These are phyloP conservation scores for Neofusicoccum sp. DNA, from an alignment of 2,329 filamentous ascomycete species.

Conservation along the genomic window DNA sequence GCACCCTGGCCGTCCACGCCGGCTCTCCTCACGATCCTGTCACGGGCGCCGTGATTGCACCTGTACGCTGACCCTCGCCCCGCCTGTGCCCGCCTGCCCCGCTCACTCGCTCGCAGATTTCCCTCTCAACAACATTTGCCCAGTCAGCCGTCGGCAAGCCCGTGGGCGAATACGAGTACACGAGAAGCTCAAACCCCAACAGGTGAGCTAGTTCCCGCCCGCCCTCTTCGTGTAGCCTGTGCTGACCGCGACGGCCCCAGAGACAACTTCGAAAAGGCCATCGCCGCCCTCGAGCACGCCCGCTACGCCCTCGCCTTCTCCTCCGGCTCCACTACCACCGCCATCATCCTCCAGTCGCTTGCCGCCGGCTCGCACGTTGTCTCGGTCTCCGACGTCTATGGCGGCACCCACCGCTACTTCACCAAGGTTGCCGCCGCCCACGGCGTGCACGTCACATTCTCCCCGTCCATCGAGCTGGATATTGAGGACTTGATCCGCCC, in stretches of 20 bases:
- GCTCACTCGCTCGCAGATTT: slow-evolving; percentile 58
- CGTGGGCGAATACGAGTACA: slow-evolving; percentile 89
- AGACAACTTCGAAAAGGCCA: slow-evolving; percentile 86
- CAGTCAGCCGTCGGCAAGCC: slow-evolving; percentile 85
- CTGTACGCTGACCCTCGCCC: slow-evolving; percentile 47
- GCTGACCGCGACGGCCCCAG: slow-evolving; percentile 38
- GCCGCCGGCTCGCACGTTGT: slow-evolving; percentile 90
- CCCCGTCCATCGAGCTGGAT: slow-evolving; percentile 85
- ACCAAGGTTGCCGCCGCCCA: slow-evolving; percentile 95
- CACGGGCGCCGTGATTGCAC: slow-evolving; percentile 92
- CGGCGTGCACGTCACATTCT: slow-evolving; percentile 92
- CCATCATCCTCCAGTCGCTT: slow-evolving; percentile 87
- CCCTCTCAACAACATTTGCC: slow-evolving; percentile 93
- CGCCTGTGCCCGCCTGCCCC: slow-evolving; percentile 19
- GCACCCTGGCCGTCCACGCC: slow-evolving; percentile 91
- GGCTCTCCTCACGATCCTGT: slow-evolving; percentile 85
- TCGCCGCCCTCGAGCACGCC: slow-evolving; percentile 89
- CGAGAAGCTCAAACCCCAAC: slow-evolving; percentile 90
- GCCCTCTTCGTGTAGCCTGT: slow-evolving; percentile 4
- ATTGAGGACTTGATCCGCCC: slow-evolving; percentile 79
- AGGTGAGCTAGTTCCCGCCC: slow-evolving; percentile 41
- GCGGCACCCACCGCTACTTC: slow-evolving; percentile 97
- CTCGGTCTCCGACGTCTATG: slow-evolving; percentile 96
- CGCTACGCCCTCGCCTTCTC: slow-evolving; percentile 91
- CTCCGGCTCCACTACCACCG: slow-evolving; percentile 90